A percentile compares a stretch with the other conserved stretches of the same genome.
Conservation (phyloP, 306 rosid species). For the Oemleria cerasiformis region DNA sequence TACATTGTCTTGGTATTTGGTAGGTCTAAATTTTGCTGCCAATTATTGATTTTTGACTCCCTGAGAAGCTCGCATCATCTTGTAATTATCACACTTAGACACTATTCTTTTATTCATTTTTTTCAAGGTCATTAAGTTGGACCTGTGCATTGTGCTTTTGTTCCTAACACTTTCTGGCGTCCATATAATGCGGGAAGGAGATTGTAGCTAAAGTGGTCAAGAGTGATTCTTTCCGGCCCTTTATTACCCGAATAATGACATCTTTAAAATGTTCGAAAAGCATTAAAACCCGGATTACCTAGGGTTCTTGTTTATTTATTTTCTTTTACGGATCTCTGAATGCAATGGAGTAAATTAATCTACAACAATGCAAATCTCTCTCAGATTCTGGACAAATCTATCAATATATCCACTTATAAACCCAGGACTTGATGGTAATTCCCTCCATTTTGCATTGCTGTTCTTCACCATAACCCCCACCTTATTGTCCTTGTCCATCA, state of each 20-base stretch:
- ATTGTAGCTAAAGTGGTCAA: too few species aligned
- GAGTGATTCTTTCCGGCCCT: too few species aligned
- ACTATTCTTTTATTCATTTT: conserved; percentile 14
- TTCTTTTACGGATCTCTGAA: too few species aligned
- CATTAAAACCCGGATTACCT: too few species aligned
- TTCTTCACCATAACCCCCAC: conserved; percentile 30
- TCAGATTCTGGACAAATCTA: conserved; percentile 15
- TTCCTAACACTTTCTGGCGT: not conserved
- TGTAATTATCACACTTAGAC: conserved; percentile 32
- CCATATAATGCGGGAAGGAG: too few species aligned
- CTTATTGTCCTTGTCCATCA: conserved; percentile 38
- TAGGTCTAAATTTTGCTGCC: conserved; percentile 1
- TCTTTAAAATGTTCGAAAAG: too few species aligned
- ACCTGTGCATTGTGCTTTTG: not conserved
- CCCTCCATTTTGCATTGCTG: conserved; percentile 36
- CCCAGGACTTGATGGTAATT: not conserved
- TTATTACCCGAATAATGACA: too few species aligned
- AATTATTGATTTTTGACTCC: conserved; percentile 13
- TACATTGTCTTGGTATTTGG: conserved; percentile 20
- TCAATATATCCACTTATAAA: conserved; percentile 33
- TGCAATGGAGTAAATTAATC: not conserved
- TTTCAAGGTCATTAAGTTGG: not conserved
- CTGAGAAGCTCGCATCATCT: conserved; percentile 20
- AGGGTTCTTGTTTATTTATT: too few species aligned
- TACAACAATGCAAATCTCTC: not conserved